Evolutionary conservation across 2,329 filamentous ascomycete genomes (phyloP).

Genomic region (Pseudogymnoascus sp.): DNA sequence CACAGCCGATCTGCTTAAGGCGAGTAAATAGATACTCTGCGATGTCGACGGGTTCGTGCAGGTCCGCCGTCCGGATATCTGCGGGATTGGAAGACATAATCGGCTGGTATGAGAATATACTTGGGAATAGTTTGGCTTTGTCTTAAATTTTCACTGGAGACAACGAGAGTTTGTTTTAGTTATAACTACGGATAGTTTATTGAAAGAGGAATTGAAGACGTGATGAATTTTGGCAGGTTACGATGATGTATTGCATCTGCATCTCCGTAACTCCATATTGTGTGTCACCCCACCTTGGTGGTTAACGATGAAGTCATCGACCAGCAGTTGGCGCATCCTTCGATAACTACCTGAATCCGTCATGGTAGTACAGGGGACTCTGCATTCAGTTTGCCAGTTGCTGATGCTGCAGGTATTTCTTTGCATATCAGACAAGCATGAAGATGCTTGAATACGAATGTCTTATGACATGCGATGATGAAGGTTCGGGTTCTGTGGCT

Average conservation of each 20-base stretch:
- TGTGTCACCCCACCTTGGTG: slow-evolving; percentile 4
- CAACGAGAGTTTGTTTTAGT: not conserved
- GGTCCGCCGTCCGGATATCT: slow-evolving; percentile 33
- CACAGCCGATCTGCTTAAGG: slow-evolving; percentile 54
- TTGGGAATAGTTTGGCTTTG: not conserved
- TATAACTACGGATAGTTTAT: not conserved
- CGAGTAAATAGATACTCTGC: slow-evolving; percentile 61
- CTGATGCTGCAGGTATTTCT: not conserved
- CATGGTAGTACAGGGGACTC: not conserved
- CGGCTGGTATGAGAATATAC: not conserved
- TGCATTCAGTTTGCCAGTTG: not conserved
- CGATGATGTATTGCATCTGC: not conserved
- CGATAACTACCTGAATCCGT: not conserved
- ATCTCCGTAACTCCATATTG: not conserved
- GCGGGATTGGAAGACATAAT: slow-evolving; percentile 23
- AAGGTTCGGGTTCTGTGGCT: not conserved
- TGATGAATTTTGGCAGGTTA: not conserved
- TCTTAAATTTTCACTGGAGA: not conserved
- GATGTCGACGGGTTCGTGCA: slow-evolving; percentile 43
- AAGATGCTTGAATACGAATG: not conserved
- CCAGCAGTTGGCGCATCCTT: not conserved
- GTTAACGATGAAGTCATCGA: slow-evolving; percentile 6
- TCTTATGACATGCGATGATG: not conserved
- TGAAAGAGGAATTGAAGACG: not conserved
- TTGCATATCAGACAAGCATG: not conserved